These are phyloP conservation scores for Cynara cardunculus DNA, from an alignment of 129 eudicot species.

Conservation along the genomic window DNA sequence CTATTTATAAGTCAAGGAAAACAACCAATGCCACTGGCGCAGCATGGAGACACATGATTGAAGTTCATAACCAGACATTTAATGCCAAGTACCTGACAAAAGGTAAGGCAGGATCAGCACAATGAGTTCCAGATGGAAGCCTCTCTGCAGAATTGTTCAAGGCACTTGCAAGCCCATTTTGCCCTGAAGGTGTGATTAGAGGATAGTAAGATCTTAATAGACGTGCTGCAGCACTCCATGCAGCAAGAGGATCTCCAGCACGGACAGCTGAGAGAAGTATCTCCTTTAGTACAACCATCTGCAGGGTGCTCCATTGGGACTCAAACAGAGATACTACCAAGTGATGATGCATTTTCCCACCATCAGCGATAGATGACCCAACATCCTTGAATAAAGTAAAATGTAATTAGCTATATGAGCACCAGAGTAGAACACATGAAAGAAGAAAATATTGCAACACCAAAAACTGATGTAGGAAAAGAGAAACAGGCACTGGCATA, in stretches of 20 bases:
- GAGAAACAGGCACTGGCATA: neutral
- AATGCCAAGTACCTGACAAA: constrained; percentile 65
- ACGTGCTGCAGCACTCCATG: constrained; percentile 99
- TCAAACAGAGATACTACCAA: constrained; percentile 79
- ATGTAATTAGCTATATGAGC: neutral
- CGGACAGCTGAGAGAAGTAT: constrained; percentile 92
- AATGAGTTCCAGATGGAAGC: constrained; percentile 98
- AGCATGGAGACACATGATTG: neutral
- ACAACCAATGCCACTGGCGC: neutral
- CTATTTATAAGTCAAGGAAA: neutral
- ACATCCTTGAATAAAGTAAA: constrained; percentile 45
- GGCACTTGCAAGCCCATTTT: constrained; percentile 87
- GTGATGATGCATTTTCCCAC: constrained; percentile 73
- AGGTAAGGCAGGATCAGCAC: constrained; percentile 96
- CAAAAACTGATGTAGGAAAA: neutral
- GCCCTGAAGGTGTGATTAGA: constrained; percentile 98
- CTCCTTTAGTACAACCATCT: constrained; percentile 98
- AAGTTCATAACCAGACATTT: constrained; percentile 4
- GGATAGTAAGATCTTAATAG: constrained; percentile 93
- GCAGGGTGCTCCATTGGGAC: constrained; percentile 98
- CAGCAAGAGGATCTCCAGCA: constrained; percentile 98
- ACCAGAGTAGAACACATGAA: neutral
- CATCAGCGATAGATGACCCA: constrained; percentile 45
- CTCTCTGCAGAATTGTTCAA: constrained; percentile 81
- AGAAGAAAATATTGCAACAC: neutral